These are phyloP conservation scores for Cymodocea nodosa DNA, from an alignment of 116 monocot species.

Conservation along the genomic window DNA sequence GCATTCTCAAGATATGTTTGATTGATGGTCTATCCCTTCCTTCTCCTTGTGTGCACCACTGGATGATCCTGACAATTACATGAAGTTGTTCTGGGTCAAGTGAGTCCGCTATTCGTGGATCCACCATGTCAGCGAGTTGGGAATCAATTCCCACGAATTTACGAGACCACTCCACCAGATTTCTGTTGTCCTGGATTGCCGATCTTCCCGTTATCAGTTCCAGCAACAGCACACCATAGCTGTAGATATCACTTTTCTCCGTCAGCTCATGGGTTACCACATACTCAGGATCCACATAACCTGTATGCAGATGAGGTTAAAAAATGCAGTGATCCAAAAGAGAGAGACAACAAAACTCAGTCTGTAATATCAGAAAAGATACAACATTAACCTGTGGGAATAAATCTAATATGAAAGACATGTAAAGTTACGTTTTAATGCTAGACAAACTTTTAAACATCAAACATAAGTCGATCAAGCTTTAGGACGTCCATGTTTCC, in stretches of 20 bases:
- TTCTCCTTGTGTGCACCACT: conserved; percentile 79
- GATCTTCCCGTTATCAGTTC: conserved; percentile 65
- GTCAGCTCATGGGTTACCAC: conserved; percentile 65
- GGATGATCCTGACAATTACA: conserved; percentile 36
- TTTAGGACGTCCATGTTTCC: too few relatives aligned
- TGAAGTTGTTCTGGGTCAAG: conserved; percentile 64
- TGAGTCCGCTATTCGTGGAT: conserved; percentile 32
- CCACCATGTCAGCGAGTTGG: conserved; percentile 40
- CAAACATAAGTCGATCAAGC: too few relatives aligned
- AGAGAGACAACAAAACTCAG: not conserved
- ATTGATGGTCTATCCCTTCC: conserved; percentile 63
- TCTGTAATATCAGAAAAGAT: too few relatives aligned
- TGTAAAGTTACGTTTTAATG: too few relatives aligned
- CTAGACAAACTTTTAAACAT: too few relatives aligned
- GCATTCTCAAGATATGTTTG: conserved; percentile 58
- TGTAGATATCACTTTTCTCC: conserved; percentile 84
- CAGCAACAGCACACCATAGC: conserved; percentile 69
- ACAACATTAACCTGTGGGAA: too few relatives aligned
- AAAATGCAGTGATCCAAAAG: not conserved
- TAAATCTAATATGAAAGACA: too few relatives aligned
- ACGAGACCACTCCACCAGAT: conserved; percentile 72
- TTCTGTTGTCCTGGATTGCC: conserved; percentile 52
- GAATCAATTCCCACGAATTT: conserved; percentile 30
- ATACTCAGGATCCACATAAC: conserved; percentile 90
- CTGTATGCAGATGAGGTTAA: conserved; percentile 14